These are phyloP conservation scores for Lentinula detonsa DNA, from an alignment of 768 basidiomycete genomes.

Conservation along the genomic window DNA sequence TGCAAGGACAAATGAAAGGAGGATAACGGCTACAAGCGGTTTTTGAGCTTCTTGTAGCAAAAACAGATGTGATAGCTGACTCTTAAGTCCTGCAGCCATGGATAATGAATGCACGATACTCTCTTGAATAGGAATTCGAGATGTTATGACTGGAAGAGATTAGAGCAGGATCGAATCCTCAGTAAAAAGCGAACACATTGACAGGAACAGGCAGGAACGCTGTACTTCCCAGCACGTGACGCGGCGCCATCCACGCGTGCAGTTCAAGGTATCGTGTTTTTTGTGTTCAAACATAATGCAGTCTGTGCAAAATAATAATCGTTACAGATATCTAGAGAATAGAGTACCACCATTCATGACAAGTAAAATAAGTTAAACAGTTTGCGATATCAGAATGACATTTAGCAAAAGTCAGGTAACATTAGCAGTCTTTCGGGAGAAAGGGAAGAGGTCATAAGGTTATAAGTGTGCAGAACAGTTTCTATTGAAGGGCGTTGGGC, in stretches of 20 bases:
- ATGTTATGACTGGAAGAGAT: background rate
- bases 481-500: conserved; percentile 44
- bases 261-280: too few relatives aligned
- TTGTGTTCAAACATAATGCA: too few relatives aligned
- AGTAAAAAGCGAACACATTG: too few relatives aligned
- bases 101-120: background rate
- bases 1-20: conserved; percentile 95
- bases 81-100: conserved; percentile 70
- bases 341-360: too few relatives aligned
- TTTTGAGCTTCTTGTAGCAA: background rate
- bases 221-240: background rate
- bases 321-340: too few relatives aligned
- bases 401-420: background rate
- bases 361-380: too few relatives aligned
- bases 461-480: conserved; percentile 45
- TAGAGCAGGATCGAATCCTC: background rate
- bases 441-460: conserved; percentile 39
- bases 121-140: too few relatives aligned
- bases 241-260: too few relatives aligned
- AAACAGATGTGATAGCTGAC: conserved; percentile 30
- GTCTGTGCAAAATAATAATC: too few relatives aligned
- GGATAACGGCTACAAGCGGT: conserved; percentile 70
- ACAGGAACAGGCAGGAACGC: too few relatives aligned
- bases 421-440: conserved; percentile 1
- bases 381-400: background rate